These are phyloP conservation scores for Fusarium piperis DNA, from an alignment of 2,329 filamentous ascomycete genomes.

Conservation along the genomic window DNA sequence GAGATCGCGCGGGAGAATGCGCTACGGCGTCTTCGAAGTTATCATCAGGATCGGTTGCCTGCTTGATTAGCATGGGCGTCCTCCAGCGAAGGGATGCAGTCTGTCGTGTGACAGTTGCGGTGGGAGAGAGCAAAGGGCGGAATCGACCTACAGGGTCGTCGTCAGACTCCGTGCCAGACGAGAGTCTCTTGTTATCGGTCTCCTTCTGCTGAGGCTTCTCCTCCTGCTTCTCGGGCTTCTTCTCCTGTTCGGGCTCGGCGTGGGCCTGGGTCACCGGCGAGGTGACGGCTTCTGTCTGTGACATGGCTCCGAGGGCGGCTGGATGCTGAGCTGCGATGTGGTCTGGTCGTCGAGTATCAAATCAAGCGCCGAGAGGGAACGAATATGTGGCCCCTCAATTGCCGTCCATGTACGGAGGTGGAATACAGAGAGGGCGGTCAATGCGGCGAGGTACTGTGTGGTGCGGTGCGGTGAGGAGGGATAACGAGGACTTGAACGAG, in stretches of 20 bases:
- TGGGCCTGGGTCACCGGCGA: conserved; percentile 34
- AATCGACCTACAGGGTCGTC: conserved; percentile 42
- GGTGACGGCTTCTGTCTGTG: conserved; percentile 46
- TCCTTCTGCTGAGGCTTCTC: conserved; percentile 30
- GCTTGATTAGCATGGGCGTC: conserved; percentile 25
- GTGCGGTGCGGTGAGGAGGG: background rate
- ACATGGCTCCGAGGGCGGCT: conserved; percentile 42
- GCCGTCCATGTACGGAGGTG: conserved; percentile 30
- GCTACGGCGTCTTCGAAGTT: conserved; percentile 85
- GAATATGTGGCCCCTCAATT: conserved; percentile 38
- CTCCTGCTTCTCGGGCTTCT: conserved; percentile 25
- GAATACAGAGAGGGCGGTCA: conserved; percentile 17
- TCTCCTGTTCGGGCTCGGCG: conserved; percentile 12
- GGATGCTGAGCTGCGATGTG: conserved; percentile 2
- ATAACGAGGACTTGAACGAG: conserved; percentile 25
- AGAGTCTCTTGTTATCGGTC: conserved; percentile 40
- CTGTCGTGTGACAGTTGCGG: conserved; percentile 31
- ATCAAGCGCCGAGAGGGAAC: conserved; percentile 5
- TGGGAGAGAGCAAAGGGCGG: conserved; percentile 13
- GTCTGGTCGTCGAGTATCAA: conserved; percentile 14
- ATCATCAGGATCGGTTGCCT: conserved; percentile 50
- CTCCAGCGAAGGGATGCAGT: conserved; percentile 13
- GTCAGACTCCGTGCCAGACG: conserved; percentile 46
- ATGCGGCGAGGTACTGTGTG: conserved; percentile 1
- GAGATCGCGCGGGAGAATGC: conserved; percentile 69